These are phyloP conservation scores for Ustilago hordei DNA, from an alignment of 1,284 basidiomycete genomes.

Conservation along the genomic window DNA sequence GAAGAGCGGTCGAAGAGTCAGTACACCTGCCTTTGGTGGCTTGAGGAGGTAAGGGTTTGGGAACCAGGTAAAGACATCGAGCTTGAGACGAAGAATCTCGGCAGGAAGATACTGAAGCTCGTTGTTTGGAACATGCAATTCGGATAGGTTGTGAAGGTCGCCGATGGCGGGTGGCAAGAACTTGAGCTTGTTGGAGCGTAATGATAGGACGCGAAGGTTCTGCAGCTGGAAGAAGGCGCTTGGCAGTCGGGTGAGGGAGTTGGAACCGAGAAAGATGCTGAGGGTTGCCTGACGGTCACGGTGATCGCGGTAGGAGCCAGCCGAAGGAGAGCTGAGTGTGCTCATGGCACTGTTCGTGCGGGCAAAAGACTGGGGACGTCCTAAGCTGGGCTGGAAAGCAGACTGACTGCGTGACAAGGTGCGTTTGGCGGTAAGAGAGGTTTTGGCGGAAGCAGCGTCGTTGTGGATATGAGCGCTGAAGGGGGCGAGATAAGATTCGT, in stretches of 20 bases:
- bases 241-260: conserved; percentile 58
- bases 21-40: conserved; percentile 34
- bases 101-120: conserved; percentile 61
- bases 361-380: conserved; percentile 34
- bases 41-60: conserved; percentile 63
- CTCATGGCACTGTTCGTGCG: conserved; percentile 39
- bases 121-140: conserved; percentile 64
- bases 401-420: conserved; percentile 43
- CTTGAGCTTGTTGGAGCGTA: conserved; percentile 64
- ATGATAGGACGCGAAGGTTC: conserved; percentile 64
- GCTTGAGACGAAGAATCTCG: conserved; percentile 63
- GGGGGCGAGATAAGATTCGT: conserved; percentile 47
- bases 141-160: conserved; percentile 60
- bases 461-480: conserved; percentile 45
- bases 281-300: conserved; percentile 50
- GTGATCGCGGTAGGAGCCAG: conserved; percentile 38
- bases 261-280: conserved; percentile 54
- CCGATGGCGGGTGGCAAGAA: conserved; percentile 63
- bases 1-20: conserved; percentile 39
- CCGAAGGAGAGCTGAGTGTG: conserved; percentile 33
- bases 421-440: conserved; percentile 1
- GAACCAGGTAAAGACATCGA: conserved; percentile 61
- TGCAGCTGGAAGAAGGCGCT: conserved; percentile 65
- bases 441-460: conserved; percentile 17
- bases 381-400: conserved; percentile 32